phyloP scores from a whole-genome alignment of 805 yeast species.

The Maudiozyma pseudohumilis region DNA sequence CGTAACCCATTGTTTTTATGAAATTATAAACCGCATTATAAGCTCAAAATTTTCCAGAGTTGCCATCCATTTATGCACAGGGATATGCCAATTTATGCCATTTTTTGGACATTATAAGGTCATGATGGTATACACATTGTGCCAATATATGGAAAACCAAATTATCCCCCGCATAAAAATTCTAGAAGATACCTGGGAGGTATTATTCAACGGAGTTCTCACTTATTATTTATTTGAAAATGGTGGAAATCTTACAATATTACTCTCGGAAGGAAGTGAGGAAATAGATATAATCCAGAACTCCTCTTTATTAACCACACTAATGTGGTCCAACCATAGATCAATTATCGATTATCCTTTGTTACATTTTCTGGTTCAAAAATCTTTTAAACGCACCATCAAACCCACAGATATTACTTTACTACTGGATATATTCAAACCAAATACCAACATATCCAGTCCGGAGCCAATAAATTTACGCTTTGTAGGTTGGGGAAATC shows the following conservation, averaged over 20 bases:
- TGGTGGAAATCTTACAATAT: conserved; percentile 15
- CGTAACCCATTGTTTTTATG: background rate
- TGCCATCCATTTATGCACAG: no score
- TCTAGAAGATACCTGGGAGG: conserved; percentile 7
- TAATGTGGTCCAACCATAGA: conserved; percentile 43
- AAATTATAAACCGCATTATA: background rate
- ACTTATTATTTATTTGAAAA: conserved; percentile 15
- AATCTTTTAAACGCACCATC: no score
- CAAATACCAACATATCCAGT: no score
- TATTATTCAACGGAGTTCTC: conserved; percentile 13
- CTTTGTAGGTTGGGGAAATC: conserved; percentile 61
- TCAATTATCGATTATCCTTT: conserved; percentile 59
- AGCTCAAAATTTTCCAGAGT: background rate
- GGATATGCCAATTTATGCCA: no score
- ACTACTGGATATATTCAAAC: no score
- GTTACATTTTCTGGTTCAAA: conserved; percentile 35
- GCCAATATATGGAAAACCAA: background rate
- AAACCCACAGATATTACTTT: no score
- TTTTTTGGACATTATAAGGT: conserved; percentile 12
- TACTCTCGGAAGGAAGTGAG: conserved; percentile 19
- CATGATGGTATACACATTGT: conserved; percentile 1
- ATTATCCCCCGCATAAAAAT: conserved; percentile 10
- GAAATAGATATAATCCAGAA: conserved; percentile 9
- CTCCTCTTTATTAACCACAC: conserved; percentile 12
- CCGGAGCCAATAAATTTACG: no score